phyloP scores from a whole-genome alignment of 176 grass and related monocot genomes.

The Triticum monococcum region DNA sequence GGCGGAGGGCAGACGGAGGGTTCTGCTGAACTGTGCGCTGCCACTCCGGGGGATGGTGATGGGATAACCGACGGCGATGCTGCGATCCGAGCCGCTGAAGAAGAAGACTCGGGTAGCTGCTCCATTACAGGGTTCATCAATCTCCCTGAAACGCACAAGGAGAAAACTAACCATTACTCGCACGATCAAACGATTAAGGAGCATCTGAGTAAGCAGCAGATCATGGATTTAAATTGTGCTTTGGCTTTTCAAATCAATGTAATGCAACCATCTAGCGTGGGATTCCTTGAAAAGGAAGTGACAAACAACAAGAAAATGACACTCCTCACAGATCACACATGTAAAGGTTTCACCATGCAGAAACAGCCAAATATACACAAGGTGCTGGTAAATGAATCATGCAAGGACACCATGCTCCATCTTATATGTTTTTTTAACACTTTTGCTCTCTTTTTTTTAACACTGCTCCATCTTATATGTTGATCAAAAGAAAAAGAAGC shows the following conservation, averaged over 20 bases:
- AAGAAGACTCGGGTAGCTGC: constrained; percentile 10
- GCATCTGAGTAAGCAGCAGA: constrained; percentile 14
- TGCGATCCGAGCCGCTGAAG: neutral
- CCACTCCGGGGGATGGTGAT: neutral
- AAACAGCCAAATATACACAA: constrained; percentile 2
- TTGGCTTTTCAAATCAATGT: neutral
- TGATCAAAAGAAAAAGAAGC: neutral
- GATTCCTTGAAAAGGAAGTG: neutral
- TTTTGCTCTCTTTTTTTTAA: no score
- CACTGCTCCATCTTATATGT: neutral
- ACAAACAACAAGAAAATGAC: neutral
- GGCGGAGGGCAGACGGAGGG: neutral
- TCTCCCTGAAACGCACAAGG: constrained; percentile 29
- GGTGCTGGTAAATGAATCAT: neutral
- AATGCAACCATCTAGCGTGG: neutral
- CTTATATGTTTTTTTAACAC: neutral
- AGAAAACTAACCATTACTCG: neutral
- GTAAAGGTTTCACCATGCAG: neutral
- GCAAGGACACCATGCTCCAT: constrained; percentile 10
- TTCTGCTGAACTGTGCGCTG: neutral
- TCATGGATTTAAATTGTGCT: neutral
- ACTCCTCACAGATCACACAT: neutral
- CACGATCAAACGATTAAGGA: constrained; percentile 14
- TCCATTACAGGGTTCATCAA: neutral
- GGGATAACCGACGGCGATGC: neutral